Evolutionary conservation across 179 eudicot species (phyloP), one percentile per base, ranked within the genome.

Genomic region (Beta corolliflora): DNA sequence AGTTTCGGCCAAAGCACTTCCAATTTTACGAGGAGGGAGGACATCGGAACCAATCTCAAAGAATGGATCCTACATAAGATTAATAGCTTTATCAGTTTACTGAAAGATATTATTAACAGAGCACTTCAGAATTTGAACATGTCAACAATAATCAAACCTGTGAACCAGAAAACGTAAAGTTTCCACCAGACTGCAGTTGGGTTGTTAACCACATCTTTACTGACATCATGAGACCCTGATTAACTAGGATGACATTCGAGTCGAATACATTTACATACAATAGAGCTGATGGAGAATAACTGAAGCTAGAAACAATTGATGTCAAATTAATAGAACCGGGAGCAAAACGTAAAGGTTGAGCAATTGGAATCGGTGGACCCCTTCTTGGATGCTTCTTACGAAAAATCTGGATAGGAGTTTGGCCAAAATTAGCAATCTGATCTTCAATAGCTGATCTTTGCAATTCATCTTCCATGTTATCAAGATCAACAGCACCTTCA

Each of bases 331-430:
- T 94, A 79, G 98, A 97, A 63, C 88, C 87, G 77, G 99, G 99
- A 80, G 99, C 98, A 86, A 90, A 97, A 68, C 85, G 92, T 79
- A 97, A 85, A 80, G 98, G 99, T 85, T 97, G 97, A 81, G 99
- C 97, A 88, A 97, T 97, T 74, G 99, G 99, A 85, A 97, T 90
- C 11, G 99, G 99, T 65, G 97, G 97, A 44, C 99, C 99, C 87
- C 99, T 89, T 87, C 99, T 90, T 29, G 97, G 98, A 84, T 97
- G 99, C 84, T 93, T 90, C 87, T 90, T 97, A 52, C 97, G 92
- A 83, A 92, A 97, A 63, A 97, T 84, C 84, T 97, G 99, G 84
- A 97, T 94, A 68, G 99, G 98, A 56, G 99, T 97, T 91, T 97
- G 98, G 78, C 99, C 99, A 85, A 97, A 97, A 82, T 94, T 97